These are phyloP conservation scores for Phytophthora colocasiae DNA, from an alignment of 352 stramenopile species.

Conservation along the genomic window DNA sequence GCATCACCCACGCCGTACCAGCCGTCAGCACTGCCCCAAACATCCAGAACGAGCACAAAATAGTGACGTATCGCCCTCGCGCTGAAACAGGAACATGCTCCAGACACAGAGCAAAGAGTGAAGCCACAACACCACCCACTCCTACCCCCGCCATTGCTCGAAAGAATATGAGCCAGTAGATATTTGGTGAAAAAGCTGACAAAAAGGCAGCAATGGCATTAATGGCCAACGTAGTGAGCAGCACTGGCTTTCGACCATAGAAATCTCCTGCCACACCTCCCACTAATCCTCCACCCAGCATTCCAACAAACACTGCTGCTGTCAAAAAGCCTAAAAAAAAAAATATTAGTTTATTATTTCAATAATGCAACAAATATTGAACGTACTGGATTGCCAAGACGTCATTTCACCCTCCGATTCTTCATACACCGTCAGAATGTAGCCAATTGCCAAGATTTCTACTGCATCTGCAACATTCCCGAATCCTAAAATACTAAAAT, in stretches of 20 bases:
- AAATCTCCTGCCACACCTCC: constrained; percentile 80
- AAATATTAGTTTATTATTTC: background rate
- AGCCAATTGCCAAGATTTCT: constrained; percentile 91
- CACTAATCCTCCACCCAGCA: constrained; percentile 84
- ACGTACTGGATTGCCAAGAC: constrained; percentile 79
- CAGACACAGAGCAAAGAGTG: constrained; percentile 86
- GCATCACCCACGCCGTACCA: constrained; percentile 86
- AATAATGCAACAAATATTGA: constrained; percentile 9
- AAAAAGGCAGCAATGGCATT: constrained; percentile 81
- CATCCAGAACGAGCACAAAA: constrained; percentile 94
- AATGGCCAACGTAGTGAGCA: constrained; percentile 80
- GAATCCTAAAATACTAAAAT: constrained; percentile 67
- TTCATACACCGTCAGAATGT: constrained; percentile 86
- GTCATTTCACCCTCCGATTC: constrained; percentile 69
- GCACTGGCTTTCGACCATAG: constrained; percentile 80
- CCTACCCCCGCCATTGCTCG: constrained; percentile 68
- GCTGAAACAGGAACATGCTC: constrained; percentile 81
- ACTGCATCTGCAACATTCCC: constrained; percentile 91
- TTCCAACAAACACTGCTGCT: constrained; percentile 90
- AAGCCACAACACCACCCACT: constrained; percentile 89
- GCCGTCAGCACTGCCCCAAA: constrained; percentile 85
- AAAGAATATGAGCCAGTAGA: constrained; percentile 84
- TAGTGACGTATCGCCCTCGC: constrained; percentile 83
- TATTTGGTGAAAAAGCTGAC: constrained; percentile 74
- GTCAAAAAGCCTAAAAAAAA: constrained; percentile 75